Evolutionary conservation across 2,329 filamentous ascomycete species (phyloP).

Genomic region (Sphaceloma murrayae): DNA sequence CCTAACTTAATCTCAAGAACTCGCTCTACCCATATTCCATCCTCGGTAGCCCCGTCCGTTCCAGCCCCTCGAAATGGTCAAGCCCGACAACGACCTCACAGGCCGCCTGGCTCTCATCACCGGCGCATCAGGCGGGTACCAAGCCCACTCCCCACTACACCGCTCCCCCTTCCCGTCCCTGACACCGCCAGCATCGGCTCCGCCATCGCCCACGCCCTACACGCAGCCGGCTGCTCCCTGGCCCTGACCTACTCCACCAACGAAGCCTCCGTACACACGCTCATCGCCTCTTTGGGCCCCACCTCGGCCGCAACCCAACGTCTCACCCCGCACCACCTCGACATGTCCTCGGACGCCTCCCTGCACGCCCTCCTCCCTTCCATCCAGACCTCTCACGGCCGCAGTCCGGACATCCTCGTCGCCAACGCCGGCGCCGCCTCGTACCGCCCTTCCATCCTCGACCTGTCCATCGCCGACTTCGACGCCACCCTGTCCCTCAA

Average conservation of each 20-base stretch:
- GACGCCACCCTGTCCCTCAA: slow-evolving; percentile 33
- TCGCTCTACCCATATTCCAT: too few relatives aligned
- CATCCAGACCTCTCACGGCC: slow-evolving; percentile 45
- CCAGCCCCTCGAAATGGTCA: too few relatives aligned
- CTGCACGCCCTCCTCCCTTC: slow-evolving; percentile 47
- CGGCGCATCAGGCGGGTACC: slow-evolving; percentile 51
- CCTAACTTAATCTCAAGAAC: too few relatives aligned
- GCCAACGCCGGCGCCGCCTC: slow-evolving; percentile 44
- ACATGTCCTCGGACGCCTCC: slow-evolving; percentile 46
- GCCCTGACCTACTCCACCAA: slow-evolving; percentile 52
- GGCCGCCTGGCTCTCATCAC: slow-evolving; percentile 51
- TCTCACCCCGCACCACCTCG: slow-evolving; percentile 48
- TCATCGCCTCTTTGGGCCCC: slow-evolving; percentile 30
- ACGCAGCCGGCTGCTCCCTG: slow-evolving; percentile 42
- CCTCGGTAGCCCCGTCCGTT: too few relatives aligned
- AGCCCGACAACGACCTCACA: slow-evolving; percentile 36
- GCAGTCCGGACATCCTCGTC: slow-evolving; percentile 53
- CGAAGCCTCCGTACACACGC: slow-evolving; percentile 36
- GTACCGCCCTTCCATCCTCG: slow-evolving; percentile 23
- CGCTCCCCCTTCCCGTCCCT: slow-evolving; percentile 3
- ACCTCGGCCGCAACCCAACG: slow-evolving; percentile 16
- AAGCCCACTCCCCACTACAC: background rate
- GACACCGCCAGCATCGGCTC: slow-evolving; percentile 45
- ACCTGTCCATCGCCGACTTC: slow-evolving; percentile 30
- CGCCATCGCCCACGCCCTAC: slow-evolving; percentile 49